Evolutionary conservation across 345 rosid species (phyloP).

Genomic region (Boechera divaricarpa): DNA sequence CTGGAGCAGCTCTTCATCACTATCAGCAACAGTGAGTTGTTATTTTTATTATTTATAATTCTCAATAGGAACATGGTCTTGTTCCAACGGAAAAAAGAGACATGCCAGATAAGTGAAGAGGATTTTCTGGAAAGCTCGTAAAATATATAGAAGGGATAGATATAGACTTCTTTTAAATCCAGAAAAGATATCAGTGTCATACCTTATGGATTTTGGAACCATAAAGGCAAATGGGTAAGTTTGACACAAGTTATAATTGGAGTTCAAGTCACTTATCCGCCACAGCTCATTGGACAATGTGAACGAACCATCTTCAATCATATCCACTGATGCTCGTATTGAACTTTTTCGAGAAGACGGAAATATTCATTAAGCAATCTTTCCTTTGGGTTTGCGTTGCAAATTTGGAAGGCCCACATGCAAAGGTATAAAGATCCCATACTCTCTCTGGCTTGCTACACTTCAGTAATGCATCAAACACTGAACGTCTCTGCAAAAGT

Average conservation of each 20-base stretch:
- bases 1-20: conserved; percentile 86
- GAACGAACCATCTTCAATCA: conserved; percentile 78
- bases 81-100: conserved; percentile 19
- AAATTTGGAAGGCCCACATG: conserved; percentile 78
- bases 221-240: conserved; percentile 91
- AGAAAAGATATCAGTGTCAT: conserved; percentile 24
- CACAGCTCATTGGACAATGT: conserved; percentile 75
- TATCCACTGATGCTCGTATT: conserved; percentile 62
- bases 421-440: conserved; percentile 90
- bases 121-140: conserved; percentile 1
- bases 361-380: conserved; percentile 91
- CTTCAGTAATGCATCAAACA: conserved; percentile 68
- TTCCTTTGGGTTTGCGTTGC: conserved; percentile 74
- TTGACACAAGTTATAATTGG: conserved; percentile 72
- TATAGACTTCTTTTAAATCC: neutral
- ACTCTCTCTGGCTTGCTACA: conserved; percentile 74
- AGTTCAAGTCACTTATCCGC: conserved; percentile 84
- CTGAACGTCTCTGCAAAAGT: conserved; percentile 70
- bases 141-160: neutral
- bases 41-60: conserved; percentile 17
- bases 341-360: conserved; percentile 78
- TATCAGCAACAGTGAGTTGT: conserved; percentile 47
- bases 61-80: conserved; percentile 9
- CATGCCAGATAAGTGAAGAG: neutral
- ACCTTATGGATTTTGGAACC: conserved; percentile 87